A percentile compares a stretch with the other conserved stretches of the same genome.
Evolutionary conservation across 768 basidiomycete genomes (phyloP).

Genomic region (Butyriboletus loyo): DNA sequence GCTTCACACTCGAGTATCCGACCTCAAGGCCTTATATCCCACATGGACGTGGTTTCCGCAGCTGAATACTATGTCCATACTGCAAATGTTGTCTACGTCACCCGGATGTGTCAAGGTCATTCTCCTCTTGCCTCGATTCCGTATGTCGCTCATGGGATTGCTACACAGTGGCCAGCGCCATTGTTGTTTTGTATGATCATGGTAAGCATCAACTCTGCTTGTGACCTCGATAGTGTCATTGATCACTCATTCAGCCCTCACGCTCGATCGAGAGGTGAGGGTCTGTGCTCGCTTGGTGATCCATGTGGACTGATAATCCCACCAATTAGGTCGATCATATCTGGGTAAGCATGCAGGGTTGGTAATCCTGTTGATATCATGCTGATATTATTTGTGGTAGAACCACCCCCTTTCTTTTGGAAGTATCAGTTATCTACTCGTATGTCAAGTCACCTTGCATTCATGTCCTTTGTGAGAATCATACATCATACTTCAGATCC

Average conservation of each 20-base stretch:
- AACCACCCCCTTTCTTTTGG: slow-evolving; percentile 7
- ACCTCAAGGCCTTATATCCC: background rate
- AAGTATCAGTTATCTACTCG: slow-evolving; percentile 18
- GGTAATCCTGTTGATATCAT: background rate
- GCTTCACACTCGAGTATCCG: background rate
- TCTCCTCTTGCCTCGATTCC: background rate
- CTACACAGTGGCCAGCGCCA: slow-evolving; percentile 5
- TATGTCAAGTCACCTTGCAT: slow-evolving; percentile 6
- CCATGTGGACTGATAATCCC: background rate
- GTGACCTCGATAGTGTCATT: background rate
- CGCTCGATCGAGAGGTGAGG: slow-evolving; percentile 15
- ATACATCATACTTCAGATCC: slow-evolving; percentile 11
- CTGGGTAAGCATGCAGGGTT: slow-evolving; percentile 10
- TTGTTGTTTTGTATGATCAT: slow-evolving; percentile 20
- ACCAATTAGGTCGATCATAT: slow-evolving; percentile 15
- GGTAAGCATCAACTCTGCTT: background rate
- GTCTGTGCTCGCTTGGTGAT: background rate
- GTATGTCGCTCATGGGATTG: background rate
- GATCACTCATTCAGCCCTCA: slow-evolving; percentile 7
- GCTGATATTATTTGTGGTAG: background rate
- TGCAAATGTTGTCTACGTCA: slow-evolving; percentile 2
- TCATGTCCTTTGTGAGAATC: background rate
- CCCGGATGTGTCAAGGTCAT: slow-evolving; percentile 12
- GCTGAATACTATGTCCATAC: background rate
- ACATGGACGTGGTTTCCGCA: background rate